Evolutionary conservation across 768 basidiomycete species (phyloP), one percentile per base, ranked within the genome.

Genomic region (Thelephora aurantiotincta): DNA sequence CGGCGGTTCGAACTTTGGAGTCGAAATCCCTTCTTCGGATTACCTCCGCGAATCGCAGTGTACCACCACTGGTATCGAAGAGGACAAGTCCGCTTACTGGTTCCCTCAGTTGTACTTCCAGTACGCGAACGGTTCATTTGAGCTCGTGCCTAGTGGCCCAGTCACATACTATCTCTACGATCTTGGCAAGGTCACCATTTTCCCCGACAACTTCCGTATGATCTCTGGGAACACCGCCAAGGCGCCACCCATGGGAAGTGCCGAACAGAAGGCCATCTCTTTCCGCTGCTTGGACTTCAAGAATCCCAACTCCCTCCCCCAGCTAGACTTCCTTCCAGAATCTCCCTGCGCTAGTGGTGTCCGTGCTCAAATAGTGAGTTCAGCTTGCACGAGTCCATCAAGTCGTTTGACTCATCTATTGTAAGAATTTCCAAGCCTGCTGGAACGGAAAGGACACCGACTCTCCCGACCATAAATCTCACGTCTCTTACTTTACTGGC

Each of bases 1-100:
- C 46, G 75, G 75, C 26, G 74, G 74, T 3, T 73, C 71, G 60
- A 73, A 74, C 53, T 74, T 76, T 58, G 62, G 70, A 36, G 56
- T 66, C 50, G 54, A 55, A 33, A 65, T 65, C 33, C 65, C 61
- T 52, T 74, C 73, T 1, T 62, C 63, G 11, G 51, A 47, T 9
- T 30, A 30, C 26, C 63, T 77, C 20, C 62, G 69, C 35, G 49
- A 69, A 48, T 75, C 74, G 53, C 33, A 49, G 16, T 58, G 57
- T 26, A 58, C 57, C 12, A 53, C 54, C 11, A 46, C 52, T 16
- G 51, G 56, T 7, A 47, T 58, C 34, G 18, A 44, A n/a, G 48
- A 58, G 44, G 57, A 58, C 46, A 51, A 57, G 47, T 58, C 57
- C 41, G 57, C 55, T 43, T 58, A 58, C 46, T 58, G 57, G 57